Evolutionary conservation across 306 rosid species (phyloP), one percentile per base, ranked within the genome.

Genomic region (Prunus davidiana): DNA sequence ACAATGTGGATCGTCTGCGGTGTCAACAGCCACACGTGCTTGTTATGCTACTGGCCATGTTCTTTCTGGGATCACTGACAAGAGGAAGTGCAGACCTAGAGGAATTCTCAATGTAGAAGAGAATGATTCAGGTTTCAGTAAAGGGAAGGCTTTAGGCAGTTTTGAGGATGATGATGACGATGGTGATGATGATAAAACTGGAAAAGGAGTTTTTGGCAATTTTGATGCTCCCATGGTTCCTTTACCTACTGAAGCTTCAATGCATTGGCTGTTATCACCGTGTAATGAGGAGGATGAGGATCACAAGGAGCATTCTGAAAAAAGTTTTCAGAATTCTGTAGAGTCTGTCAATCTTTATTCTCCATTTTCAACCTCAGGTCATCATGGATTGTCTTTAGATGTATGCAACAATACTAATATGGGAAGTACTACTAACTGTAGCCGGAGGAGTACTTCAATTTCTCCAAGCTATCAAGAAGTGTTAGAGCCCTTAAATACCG

Each of bases 81-180:
- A 85, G 85, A 87, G 98, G 83, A 94, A 94, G 68, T 94, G 98
- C 78, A 91, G 86, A 80, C 91, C 96, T 24, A 88, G 87, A 80
- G 98, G 98, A 45, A 80, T 90, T 81, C 96, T 94, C 58, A 77
- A 82, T 54, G 87, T 88, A 3, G 93, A 85, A 66, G 90, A 84
- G 41, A 86, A 81, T 64, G 66, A 54, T 70, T 67, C 77, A n/a
- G 79, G 71, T 70, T 84, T 81, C 79, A 80, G 63, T 70, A 83
- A 84, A 77, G 78, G 68, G 60, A 54, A 72, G 77, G 73, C 72
- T 70, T 67, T 83, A 64, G 27, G 80, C 43, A 79, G 84, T 79
- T 81, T 83, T 79, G 83, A 85, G 72, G 81, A 80, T 27, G 88
- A 49, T 13, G 41, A 65, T 69, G 86, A 74, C 64, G 71, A 66